Conservation (phyloP, 176 grass and related monocot species). For the Saccharum officinarum region DNA sequence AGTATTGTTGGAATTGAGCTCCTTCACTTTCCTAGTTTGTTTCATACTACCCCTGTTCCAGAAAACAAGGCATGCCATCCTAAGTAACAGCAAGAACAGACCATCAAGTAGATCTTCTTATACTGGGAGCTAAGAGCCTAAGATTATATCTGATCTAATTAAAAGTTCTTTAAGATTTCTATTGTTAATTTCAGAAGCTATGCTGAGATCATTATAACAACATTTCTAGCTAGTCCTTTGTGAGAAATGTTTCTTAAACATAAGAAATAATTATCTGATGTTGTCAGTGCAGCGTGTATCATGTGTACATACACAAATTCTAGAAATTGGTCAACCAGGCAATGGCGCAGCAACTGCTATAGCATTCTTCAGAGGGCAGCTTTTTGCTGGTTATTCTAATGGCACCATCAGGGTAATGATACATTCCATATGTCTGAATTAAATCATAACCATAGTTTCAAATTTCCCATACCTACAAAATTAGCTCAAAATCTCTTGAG, state of each 20-base stretch:
- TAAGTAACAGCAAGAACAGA: neutral
- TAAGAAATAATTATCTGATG: slow-evolving; percentile 40
- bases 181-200: neutral
- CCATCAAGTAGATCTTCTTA: slow-evolving; percentile 1
- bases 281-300: slow-evolving; percentile 83
- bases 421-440: slow-evolving; percentile 26
- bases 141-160: neutral
- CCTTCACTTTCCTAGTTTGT: neutral
- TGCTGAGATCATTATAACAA: neutral
- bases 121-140: neutral
- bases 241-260: slow-evolving; percentile 27
- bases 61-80: neutral
- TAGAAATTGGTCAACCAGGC: slow-evolving; percentile 75
- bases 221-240: neutral
- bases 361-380: slow-evolving; percentile 86
- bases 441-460: slow-evolving; percentile 14
- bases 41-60: slow-evolving; percentile 17
- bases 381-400: slow-evolving; percentile 83
- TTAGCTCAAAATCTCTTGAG: neutral
- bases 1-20: slow-evolving; percentile 44
- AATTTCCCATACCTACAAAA: slow-evolving; percentile 6
- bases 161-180: slow-evolving; percentile 15
- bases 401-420: slow-evolving; percentile 85
- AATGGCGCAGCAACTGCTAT: slow-evolving; percentile 78
- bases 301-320: slow-evolving; percentile 95